phyloP scores from a whole-genome alignment of 2,329 filamentous ascomycete genomes.

The Coleophoma crateriformis region DNA sequence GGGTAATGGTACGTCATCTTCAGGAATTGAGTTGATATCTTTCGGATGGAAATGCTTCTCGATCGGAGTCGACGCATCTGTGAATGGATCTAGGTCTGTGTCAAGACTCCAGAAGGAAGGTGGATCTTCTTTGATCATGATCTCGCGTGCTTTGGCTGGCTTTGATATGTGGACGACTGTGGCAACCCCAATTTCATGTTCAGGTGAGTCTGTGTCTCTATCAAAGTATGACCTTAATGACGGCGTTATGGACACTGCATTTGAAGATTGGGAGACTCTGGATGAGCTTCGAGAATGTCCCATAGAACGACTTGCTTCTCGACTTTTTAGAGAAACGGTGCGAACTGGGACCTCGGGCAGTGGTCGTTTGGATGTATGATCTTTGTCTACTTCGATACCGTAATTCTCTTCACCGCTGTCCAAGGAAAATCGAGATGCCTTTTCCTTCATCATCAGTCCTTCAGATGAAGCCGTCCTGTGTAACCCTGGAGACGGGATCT shows the following conservation, averaged over 20 bases:
- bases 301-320: too few species aligned
- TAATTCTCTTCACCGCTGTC: not conserved
- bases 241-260: slow-evolving; percentile 11
- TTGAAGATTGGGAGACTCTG: not conserved
- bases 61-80: too few species aligned
- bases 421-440: not conserved
- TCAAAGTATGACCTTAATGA: slow-evolving; percentile 3
- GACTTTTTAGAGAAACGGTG: not conserved
- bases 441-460: too few species aligned
- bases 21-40: too few species aligned
- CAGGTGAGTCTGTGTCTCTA: too few species aligned
- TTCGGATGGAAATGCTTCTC: too few species aligned
- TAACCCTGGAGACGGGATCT: not conserved
- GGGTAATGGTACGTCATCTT: not conserved
- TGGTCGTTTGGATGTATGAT: slow-evolving; percentile 2
- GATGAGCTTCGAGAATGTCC: slow-evolving; percentile 3
- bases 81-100: not conserved
- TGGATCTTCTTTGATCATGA: too few species aligned
- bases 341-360: slow-evolving; percentile 11
- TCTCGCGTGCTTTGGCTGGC: too few species aligned
- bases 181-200: too few species aligned
- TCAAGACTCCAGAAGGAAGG: too few species aligned
- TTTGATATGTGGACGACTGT: too few species aligned
- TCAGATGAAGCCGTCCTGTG: too few species aligned
- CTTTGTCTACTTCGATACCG: not conserved